phyloP scores from a whole-genome alignment of 108 stramenopile genomes.

The Cyclotella atomus region DNA sequence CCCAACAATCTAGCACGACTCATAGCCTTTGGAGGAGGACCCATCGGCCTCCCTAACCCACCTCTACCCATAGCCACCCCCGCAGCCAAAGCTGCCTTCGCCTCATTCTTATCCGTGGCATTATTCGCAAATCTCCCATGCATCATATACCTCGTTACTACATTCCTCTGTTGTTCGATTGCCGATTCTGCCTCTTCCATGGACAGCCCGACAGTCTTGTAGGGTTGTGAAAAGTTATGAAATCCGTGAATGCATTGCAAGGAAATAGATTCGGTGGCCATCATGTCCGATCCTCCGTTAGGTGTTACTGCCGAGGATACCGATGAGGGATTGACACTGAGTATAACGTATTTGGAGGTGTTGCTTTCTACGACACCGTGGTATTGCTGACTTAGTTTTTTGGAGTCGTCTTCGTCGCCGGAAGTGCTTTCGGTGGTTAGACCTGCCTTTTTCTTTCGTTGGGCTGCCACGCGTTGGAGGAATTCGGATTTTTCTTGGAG shows the following conservation, averaged over 20 bases:
- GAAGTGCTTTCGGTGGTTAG: neutral
- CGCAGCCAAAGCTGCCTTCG: slow-evolving; percentile 33
- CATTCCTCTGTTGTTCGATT: slow-evolving; percentile 71
- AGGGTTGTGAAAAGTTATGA: slow-evolving; percentile 80
- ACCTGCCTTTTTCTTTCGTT: slow-evolving; percentile 26
- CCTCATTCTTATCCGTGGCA: slow-evolving; percentile 20
- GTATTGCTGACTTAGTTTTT: slow-evolving; percentile 66
- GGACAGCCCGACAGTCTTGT: slow-evolving; percentile 58
- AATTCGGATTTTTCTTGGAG: slow-evolving; percentile 81
- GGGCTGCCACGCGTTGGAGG: slow-evolving; percentile 67
- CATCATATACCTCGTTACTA: slow-evolving; percentile 78
- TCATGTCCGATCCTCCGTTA: neutral
- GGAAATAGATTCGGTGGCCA: slow-evolving; percentile 51
- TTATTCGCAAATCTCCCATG: slow-evolving; percentile 50
- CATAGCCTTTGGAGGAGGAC: slow-evolving; percentile 54
- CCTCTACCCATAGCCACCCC: slow-evolving; percentile 15
- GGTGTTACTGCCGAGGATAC: neutral
- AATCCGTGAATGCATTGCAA: slow-evolving; percentile 66
- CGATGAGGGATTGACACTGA: slow-evolving; percentile 38
- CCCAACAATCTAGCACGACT: slow-evolving; percentile 64
- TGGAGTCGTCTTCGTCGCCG: slow-evolving; percentile 9
- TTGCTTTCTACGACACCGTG: slow-evolving; percentile 82
- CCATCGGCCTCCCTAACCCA: slow-evolving; percentile 19
- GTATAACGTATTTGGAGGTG: slow-evolving; percentile 68
- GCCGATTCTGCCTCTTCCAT: slow-evolving; percentile 83